Conservation (phyloP, 2,329 filamentous ascomycete genomes). For the Mycogone perniciosa region DNA sequence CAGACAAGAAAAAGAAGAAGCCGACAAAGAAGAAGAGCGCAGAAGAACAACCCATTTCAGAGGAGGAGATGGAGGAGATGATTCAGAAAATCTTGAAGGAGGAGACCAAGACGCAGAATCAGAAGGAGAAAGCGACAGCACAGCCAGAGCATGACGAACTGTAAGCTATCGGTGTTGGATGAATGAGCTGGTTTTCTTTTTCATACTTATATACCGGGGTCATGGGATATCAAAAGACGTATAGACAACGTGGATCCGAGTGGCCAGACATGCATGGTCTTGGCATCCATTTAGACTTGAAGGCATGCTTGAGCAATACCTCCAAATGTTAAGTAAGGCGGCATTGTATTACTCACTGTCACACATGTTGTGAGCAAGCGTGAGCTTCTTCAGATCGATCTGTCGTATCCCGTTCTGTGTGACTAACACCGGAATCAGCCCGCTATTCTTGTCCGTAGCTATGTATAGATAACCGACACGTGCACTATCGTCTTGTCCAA, state of each 20-base stretch:
- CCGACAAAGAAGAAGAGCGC: conserved; percentile 31
- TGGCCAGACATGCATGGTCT: background rate
- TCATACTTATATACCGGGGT: conserved; percentile 6
- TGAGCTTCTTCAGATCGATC: no score
- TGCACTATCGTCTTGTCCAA: no score
- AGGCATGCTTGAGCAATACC: no score
- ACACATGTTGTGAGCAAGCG: no score
- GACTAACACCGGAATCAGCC: no score
- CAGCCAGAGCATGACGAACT: conserved; percentile 30
- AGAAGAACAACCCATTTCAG: conserved; percentile 29
- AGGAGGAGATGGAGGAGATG: conserved; percentile 48
- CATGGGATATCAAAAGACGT: conserved; percentile 1
- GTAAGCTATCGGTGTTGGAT: conserved; percentile 18
- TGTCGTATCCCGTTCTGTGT: no score
- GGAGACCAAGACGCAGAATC: conserved; percentile 19
- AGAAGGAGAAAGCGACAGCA: conserved; percentile 21
- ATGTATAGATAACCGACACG: no score
- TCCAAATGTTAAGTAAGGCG: no score
- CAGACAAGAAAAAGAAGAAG: conserved; percentile 35
- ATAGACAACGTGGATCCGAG: conserved; percentile 6
- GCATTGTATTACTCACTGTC: no score
- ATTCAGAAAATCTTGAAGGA: conserved; percentile 29
- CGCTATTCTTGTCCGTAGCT: no score
- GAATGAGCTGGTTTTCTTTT: background rate
- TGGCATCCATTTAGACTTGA: no score